Conservation (phyloP, 495 filamentous ascomycete genomes). For the Cercophora newfieldiana region DNA sequence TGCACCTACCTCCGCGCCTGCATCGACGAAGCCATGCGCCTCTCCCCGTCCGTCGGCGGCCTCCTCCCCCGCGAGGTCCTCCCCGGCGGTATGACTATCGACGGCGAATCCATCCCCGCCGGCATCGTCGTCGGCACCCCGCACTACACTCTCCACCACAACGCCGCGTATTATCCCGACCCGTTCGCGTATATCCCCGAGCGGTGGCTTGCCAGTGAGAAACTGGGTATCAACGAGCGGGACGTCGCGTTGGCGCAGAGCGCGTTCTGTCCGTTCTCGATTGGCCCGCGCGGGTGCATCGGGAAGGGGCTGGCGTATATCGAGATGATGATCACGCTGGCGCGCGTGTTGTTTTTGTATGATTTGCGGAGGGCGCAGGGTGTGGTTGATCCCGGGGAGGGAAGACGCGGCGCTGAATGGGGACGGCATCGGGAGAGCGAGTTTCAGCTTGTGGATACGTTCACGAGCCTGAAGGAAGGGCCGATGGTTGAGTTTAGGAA, state of each 20-base stretch:
- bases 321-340: conserved; percentile 52
- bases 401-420: conserved; percentile 39
- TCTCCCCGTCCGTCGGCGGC: conserved; percentile 65
- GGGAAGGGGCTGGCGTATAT: conserved; percentile 60
- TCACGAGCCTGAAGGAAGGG: conserved; percentile 59
- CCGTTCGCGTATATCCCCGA: conserved; percentile 55
- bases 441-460: conserved; percentile 58
- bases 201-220: conserved; percentile 50
- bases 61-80: conserved; percentile 63
- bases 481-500: conserved; percentile 56
- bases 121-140: conserved; percentile 56
- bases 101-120: conserved; percentile 53
- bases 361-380: conserved; percentile 47
- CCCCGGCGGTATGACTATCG: conserved; percentile 58
- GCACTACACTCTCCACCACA: conserved; percentile 58
- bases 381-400: conserved; percentile 45
- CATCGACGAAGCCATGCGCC: conserved; percentile 72
- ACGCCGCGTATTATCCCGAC: conserved; percentile 52
- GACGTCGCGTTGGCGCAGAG: conserved; percentile 46
- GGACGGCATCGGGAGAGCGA: conserved; percentile 49
- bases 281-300: conserved; percentile 59
- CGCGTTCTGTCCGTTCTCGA: conserved; percentile 59
- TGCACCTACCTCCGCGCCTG: conserved; percentile 59
- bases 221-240: conserved; percentile 27
- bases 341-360: conserved; percentile 49